These are phyloP conservation scores for Diplodia scrobiculata DNA, from an alignment of 2,329 filamentous ascomycete genomes.

Conservation along the genomic window DNA sequence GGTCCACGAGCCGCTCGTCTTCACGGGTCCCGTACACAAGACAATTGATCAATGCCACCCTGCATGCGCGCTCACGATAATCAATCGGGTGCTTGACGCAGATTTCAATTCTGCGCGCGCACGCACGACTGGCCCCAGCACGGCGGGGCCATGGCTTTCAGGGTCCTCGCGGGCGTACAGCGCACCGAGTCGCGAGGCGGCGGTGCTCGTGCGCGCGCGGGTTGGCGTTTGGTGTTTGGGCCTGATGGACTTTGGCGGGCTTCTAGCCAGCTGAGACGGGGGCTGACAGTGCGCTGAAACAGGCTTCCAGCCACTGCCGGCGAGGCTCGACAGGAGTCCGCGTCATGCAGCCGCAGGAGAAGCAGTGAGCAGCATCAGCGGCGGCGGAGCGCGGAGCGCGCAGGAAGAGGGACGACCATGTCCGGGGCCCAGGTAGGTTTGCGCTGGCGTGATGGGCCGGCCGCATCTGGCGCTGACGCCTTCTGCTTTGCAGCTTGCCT, in stretches of 20 bases:
- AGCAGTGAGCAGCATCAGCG: constrained; percentile 2
- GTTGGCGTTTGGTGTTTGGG: constrained; percentile 6
- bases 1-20: constrained; percentile 1
- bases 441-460: constrained; percentile 11
- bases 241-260: not conserved
- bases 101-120: not conserved
- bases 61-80: constrained; percentile 23
- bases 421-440: not conserved
- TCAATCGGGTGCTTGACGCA: constrained; percentile 10
- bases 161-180: not conserved
- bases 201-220: not conserved
- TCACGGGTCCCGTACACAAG: not conserved
- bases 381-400: not conserved
- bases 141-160: not conserved
- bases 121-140: not conserved
- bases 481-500: not conserved
- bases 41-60: constrained; percentile 15
- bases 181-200: not conserved
- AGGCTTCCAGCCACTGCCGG: constrained; percentile 23
- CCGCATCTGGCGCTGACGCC: constrained; percentile 3
- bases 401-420: constrained; percentile 5
- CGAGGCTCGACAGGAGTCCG: constrained; percentile 4
- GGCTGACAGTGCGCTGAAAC: constrained; percentile 22
- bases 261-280: not conserved
- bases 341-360: constrained; percentile 8